Percentiles rank a stretch among this genome's conserved stretches.
Evolutionary conservation across 2,329 filamentous ascomycete species (phyloP).

Genomic region (Penicillium palitans): DNA sequence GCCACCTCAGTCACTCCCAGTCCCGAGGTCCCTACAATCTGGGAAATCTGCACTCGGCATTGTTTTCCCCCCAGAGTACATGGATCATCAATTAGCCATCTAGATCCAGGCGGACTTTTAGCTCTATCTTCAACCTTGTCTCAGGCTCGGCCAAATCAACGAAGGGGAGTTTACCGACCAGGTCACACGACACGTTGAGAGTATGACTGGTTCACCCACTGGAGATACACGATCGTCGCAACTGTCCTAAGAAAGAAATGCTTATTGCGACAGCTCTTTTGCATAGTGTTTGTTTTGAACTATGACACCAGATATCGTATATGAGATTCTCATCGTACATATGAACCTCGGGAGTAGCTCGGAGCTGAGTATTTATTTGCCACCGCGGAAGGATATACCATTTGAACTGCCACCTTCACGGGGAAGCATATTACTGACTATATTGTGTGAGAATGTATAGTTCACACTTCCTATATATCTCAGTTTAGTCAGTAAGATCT

Average conservation of each 20-base stretch:
- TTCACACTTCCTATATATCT: neutral
- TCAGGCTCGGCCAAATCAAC: neutral
- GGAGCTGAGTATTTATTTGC: neutral
- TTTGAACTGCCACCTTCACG: neutral
- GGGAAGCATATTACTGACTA: neutral
- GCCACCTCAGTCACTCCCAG: neutral
- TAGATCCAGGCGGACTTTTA: neutral
- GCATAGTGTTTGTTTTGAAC: neutral
- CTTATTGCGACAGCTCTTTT: neutral
- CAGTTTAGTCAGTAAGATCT: neutral
- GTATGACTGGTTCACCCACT: slow-evolving; percentile 2
- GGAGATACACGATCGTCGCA: neutral
- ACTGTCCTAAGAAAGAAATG: neutral
- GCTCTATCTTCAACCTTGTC: slow-evolving; percentile 3
- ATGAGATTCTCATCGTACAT: neutral
- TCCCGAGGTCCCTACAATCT: neutral
- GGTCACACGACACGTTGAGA: slow-evolving; percentile 7
- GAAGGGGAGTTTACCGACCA: slow-evolving; percentile 3
- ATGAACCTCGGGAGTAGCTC: neutral
- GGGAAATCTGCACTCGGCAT: neutral
- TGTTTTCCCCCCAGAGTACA: neutral
- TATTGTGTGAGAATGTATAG: neutral
- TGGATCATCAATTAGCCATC: neutral
- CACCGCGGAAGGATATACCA: neutral
- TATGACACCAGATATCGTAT: neutral